These are phyloP conservation scores for Ceratocystis ficicola DNA, from an alignment of 2,329 filamentous ascomycete genomes.

Conservation along the genomic window DNA sequence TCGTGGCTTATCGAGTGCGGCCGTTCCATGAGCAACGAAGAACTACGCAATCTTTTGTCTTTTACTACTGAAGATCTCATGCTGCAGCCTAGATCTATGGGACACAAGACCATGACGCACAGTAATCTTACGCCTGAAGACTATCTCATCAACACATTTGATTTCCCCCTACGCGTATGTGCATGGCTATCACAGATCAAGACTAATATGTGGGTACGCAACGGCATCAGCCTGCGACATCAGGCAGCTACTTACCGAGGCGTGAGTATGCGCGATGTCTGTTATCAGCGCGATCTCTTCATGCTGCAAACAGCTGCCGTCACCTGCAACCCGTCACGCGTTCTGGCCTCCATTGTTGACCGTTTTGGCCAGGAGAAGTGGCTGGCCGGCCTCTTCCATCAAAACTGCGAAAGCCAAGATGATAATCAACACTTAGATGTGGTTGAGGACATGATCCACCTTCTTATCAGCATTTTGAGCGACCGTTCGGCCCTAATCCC, in stretches of 20 bases:
- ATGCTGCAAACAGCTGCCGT: constrained; percentile 84
- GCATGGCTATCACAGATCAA: constrained; percentile 98
- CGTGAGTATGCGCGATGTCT: constrained; percentile 78
- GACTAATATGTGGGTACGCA: constrained; percentile 95
- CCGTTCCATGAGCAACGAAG: constrained; percentile 56
- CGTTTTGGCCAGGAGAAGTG: constrained; percentile 80
- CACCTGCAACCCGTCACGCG: constrained; percentile 67
- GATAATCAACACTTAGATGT: constrained; percentile 82
- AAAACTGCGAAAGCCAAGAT: constrained; percentile 63
- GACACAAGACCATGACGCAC: constrained; percentile 43
- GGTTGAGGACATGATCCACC: constrained; percentile 88
- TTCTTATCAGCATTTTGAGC: constrained; percentile 80
- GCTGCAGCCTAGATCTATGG: constrained; percentile 51
- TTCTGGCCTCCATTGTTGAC: constrained; percentile 81
- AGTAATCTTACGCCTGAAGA: constrained; percentile 55
- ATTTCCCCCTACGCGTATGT: constrained; percentile 84
- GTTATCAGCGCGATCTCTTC: constrained; percentile 89
- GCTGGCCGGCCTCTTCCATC: constrained; percentile 71
- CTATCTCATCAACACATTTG: constrained; percentile 75
- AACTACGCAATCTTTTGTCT: constrained; percentile 55
- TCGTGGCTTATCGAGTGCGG: constrained; percentile 93
- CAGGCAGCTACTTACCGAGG: constrained; percentile 90
- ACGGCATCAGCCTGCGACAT: constrained; percentile 88
- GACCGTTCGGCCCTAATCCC: constrained; percentile 70
- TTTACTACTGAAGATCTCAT: constrained; percentile 62